Percentiles rank a stretch among this genome's conserved stretches.
These are phyloP conservation scores for Zalerion maritima DNA, from an alignment of 495 filamentous ascomycete genomes.

Conservation along the genomic window DNA sequence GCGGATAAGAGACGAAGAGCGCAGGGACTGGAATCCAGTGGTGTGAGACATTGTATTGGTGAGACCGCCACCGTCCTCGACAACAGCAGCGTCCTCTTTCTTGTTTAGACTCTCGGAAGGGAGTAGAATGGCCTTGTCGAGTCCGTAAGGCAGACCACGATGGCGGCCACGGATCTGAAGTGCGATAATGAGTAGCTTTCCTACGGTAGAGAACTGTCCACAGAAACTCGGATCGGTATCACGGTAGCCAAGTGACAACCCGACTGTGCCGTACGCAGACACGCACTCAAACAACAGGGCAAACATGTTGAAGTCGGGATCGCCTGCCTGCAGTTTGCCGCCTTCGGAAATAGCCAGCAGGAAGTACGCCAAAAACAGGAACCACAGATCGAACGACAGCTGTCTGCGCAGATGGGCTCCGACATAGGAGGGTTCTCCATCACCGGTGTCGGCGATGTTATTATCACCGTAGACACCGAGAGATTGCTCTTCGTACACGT, in stretches of 20 bases:
- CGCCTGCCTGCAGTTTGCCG: constrained; percentile 33
- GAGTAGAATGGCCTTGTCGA: constrained; percentile 80
- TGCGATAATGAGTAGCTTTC: constrained; percentile 84
- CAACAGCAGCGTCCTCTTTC: constrained; percentile 48
- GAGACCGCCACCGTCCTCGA: no score
- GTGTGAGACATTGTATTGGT: constrained; percentile 32
- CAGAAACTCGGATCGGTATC: constrained; percentile 62
- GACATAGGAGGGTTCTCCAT: constrained; percentile 60
- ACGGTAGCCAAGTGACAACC: constrained; percentile 72
- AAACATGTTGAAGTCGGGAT: constrained; percentile 57
- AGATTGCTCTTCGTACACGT: constrained; percentile 92
- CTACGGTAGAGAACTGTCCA: constrained; percentile 59
- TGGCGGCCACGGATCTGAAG: constrained; percentile 91
- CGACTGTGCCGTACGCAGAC: constrained; percentile 89
- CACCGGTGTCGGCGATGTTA: constrained; percentile 31
- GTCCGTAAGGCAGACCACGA: constrained; percentile 78
- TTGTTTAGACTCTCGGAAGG: constrained; percentile 62
- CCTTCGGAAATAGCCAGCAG: constrained; percentile 79
- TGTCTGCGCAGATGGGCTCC: constrained; percentile 78
- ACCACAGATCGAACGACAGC: constrained; percentile 91
- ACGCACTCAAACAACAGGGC: constrained; percentile 79
- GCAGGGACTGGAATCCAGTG: constrained; percentile 8
- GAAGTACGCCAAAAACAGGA: constrained; percentile 78
- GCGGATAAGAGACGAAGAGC: constrained; percentile 8
- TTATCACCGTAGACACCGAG: constrained; percentile 56